Evolutionary conservation across 192 early-diverging fungal species (phyloP), one percentile per base, ranked within the genome.

Genomic region (Oehlia diaphana): DNA sequence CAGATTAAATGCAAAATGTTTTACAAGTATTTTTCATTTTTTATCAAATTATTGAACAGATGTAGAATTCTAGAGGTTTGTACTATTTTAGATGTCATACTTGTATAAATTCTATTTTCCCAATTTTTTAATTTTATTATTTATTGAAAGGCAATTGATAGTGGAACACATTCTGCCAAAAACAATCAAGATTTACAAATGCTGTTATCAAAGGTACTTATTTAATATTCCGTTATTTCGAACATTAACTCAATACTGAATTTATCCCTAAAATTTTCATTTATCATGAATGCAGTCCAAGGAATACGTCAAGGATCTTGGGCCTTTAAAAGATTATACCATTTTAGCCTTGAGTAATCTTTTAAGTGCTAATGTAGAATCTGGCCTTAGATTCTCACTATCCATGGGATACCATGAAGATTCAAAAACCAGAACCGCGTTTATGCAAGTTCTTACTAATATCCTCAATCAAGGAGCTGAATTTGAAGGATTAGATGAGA

Each of bases 341-440:
- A 96, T 98, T 83, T 88, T 92, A 72, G 94, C 94, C 1, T 85
- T 99, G 64, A 94, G 94, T 21, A 95, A 97, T 81, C 90, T 99
- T 82, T 83, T 99, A 39, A 90, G 93, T 16, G 93, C 94, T 9
- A 99, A 99, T 84, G 89, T 98, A 64, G 97, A 98, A 82, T 91
- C 95, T 63, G 97, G 95, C 23, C 85, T 99, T 73, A 92, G 93
- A 84, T 95, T 92, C 82, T 96, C 95, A 64, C 84, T 99, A 28
- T 89, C 94, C 0, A 93, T 96, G 87, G 94, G 91, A 28, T 98
- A 97, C 79, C 93, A 97, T 82, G 96, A 96, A 83, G 96, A 98
- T 84, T 89, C 92, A 23, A 91, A 92, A 81, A 95, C 93, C 71
- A 89, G 97, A 23, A 92, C 94, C 0, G 90, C 95, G n/a, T 99